Conservation (phyloP, 176 grass and related monocot species). For the Pontederia paniculata region DNA sequence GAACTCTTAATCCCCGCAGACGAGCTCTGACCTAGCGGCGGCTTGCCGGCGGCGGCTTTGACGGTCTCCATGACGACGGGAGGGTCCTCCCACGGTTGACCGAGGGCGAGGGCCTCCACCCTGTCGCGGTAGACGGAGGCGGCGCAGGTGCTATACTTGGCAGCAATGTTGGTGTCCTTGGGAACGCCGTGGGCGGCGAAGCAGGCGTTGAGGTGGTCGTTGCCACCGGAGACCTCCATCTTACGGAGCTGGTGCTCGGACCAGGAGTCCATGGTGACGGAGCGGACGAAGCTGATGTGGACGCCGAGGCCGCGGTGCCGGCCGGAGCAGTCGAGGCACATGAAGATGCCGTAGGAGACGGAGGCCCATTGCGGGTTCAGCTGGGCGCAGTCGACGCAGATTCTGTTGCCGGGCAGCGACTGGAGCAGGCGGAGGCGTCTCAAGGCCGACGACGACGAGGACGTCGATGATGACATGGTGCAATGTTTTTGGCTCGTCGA, state of each 20-base stretch:
- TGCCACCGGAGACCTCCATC: not conserved
- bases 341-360: conserved; percentile 2
- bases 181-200: not conserved
- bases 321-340: conserved; percentile 11
- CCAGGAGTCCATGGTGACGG: conserved; percentile 7
- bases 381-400: conserved; percentile 4
- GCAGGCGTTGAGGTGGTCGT: conserved; percentile 6
- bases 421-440: conserved; percentile 3
- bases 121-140: conserved; percentile 6
- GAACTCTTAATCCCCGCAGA: not conserved
- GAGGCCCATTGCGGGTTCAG: conserved; percentile 8
- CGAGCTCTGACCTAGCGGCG: not conserved
- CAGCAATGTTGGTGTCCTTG: not conserved
- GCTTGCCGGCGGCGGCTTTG: not conserved
- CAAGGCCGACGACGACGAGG: conserved; percentile 1
- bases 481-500: too few relatives aligned
- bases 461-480: not conserved
- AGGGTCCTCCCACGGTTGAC: not conserved
- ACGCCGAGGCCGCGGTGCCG: conserved; percentile 2
- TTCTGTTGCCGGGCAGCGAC: not conserved
- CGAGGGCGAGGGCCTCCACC: not conserved
- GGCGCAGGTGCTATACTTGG: not conserved
- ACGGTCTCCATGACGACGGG: conserved; percentile 2
- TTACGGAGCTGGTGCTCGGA: conserved; percentile 6
- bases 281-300: conserved; percentile 11